These are phyloP conservation scores for Dactylonectria estremocensis DNA, from an alignment of 2,329 filamentous ascomycete species.

Conservation along the genomic window DNA sequence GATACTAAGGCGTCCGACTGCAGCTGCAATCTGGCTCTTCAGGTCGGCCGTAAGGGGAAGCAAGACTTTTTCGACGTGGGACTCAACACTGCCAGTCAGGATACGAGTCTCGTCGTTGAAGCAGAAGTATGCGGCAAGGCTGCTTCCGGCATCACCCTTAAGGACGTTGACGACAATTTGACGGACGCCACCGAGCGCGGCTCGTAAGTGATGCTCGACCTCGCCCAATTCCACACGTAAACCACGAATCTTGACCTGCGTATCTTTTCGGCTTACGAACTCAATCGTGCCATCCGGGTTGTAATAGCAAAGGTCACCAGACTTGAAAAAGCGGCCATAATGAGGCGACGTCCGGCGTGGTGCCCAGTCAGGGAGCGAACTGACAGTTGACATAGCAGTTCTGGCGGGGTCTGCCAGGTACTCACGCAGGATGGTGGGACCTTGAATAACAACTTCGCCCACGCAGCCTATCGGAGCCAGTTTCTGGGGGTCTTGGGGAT, in stretches of 20 bases:
- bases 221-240: constrained; percentile 53
- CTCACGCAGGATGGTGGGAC: constrained; percentile 41
- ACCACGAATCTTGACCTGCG: constrained; percentile 70
- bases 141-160: neutral
- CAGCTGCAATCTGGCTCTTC: neutral
- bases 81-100: neutral
- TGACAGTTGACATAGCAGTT: constrained; percentile 49
- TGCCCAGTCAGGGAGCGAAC: constrained; percentile 46
- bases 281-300: constrained; percentile 54
- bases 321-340: constrained; percentile 39
- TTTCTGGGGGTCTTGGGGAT: constrained; percentile 35
- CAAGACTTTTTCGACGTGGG: constrained; percentile 5
- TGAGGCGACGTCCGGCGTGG: constrained; percentile 31
- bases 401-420: constrained; percentile 40
- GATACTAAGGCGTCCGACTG: neutral
- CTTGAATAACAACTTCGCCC: constrained; percentile 41
- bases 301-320: constrained; percentile 47
- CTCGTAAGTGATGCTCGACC: constrained; percentile 30
- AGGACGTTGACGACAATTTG: constrained; percentile 16
- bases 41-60: constrained; percentile 7
- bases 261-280: no score
- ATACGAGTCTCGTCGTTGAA: constrained; percentile 2
- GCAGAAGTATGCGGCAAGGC: constrained; percentile 7
- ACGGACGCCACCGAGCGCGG: neutral
- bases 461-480: constrained; percentile 36